These are phyloP conservation scores for Parachlorella kessleri DNA, from an alignment of 139 green algal genomes.

Conservation along the genomic window DNA sequence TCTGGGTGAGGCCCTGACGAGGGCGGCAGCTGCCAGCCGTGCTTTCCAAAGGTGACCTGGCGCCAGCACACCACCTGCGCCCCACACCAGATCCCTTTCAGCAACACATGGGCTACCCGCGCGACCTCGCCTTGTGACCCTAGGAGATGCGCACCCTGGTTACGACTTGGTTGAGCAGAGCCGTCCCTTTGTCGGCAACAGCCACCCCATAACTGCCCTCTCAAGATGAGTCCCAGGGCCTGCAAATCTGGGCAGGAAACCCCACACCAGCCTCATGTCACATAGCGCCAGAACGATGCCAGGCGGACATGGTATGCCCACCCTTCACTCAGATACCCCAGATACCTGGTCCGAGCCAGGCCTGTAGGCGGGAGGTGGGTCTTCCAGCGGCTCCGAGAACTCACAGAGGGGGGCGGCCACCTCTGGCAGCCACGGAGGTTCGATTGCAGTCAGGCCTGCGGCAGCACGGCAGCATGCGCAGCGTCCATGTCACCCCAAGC, in stretches of 20 bases:
- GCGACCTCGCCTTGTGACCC: no score
- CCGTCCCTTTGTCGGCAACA: no score
- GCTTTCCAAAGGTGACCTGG: slow-evolving; percentile 72
- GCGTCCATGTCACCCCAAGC: neutral
- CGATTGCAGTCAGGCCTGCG: slow-evolving; percentile 64
- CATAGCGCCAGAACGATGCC: no score
- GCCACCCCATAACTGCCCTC: no score
- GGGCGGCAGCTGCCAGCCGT: slow-evolving; percentile 83
- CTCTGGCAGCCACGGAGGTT: slow-evolving; percentile 54
- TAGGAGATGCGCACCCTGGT: no score
- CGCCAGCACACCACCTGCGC: slow-evolving; percentile 67
- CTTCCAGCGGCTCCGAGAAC: slow-evolving; percentile 55
- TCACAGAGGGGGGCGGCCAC: slow-evolving; percentile 63
- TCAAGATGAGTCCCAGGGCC: no score
- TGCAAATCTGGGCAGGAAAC: no score
- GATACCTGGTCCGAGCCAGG: slow-evolving; percentile 64
- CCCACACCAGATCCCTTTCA: no score
- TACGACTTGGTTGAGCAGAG: neutral
- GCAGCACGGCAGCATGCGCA: neutral
- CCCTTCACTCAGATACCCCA: no score
- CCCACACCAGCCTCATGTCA: no score
- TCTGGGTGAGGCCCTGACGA: slow-evolving; percentile 45
- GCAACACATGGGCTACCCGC: no score
- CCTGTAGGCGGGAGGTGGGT: slow-evolving; percentile 69
- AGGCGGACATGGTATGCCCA: neutral